Conservation (phyloP, 352 stramenopile genomes). For the Pythium volutum region DNA sequence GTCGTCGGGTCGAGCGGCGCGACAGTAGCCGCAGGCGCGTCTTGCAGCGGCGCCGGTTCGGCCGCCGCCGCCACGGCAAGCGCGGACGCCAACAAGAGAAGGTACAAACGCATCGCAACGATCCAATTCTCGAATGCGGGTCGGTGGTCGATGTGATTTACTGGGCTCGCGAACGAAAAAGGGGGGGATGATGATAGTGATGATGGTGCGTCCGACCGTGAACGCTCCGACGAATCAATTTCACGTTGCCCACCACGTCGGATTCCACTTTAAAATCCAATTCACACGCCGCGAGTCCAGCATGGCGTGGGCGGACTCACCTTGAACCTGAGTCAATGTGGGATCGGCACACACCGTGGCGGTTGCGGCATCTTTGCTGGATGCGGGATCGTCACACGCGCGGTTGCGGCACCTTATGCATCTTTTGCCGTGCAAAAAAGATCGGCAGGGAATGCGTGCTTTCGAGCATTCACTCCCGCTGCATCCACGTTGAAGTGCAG, state of each 20-base stretch:
- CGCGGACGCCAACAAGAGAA: not conserved
- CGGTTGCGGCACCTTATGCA: too few relatives aligned
- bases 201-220: not conserved
- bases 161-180: too few relatives aligned
- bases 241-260: not conserved
- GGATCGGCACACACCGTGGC: too few relatives aligned
- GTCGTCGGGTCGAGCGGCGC: not conserved
- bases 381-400: too few relatives aligned
- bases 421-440: too few relatives aligned
- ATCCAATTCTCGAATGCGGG: not conserved
- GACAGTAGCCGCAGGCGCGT: not conserved
- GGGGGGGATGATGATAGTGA: not conserved
- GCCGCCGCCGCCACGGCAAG: not conserved
- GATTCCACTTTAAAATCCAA: not conserved
- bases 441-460: too few relatives aligned
- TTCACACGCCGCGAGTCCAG: not conserved
- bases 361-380: too few relatives aligned
- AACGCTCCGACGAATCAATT: not conserved
- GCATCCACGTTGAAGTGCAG: slow-evolving; percentile 9
- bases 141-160: too few relatives aligned
- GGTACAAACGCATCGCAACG: not conserved
- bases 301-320: not conserved
- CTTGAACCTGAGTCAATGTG: not conserved
- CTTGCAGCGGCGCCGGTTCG: not conserved
- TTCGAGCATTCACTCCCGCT: not conserved